These are phyloP conservation scores for Leucaena leucocephala DNA, from an alignment of 306 rosid genomes.

Conservation along the genomic window DNA sequence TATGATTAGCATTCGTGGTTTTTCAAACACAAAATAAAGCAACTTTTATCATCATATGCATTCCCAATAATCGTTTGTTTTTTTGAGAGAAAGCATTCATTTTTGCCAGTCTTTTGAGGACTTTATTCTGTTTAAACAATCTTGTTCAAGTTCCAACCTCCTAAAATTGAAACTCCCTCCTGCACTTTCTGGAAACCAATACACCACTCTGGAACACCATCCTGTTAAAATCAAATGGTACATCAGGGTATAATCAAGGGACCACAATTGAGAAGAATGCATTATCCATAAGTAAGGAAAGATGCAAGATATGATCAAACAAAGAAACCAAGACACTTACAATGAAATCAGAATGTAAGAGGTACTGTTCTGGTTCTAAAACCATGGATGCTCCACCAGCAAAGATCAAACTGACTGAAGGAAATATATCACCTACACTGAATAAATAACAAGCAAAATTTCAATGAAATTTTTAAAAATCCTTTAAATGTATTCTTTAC, in stretches of 20 bases:
- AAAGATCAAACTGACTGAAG: slow-evolving; percentile 83
- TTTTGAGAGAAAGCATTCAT: not conserved
- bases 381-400: slow-evolving; percentile 90
- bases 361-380: slow-evolving; percentile 88
- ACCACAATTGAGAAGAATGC: slow-evolving; percentile 37
- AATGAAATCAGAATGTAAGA: slow-evolving; percentile 63
- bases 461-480: slow-evolving; percentile 37
- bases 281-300: slow-evolving; percentile 8
- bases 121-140: slow-evolving; percentile 8
- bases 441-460: slow-evolving; percentile 41
- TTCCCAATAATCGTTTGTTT: not conserved
- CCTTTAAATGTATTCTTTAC: not conserved
- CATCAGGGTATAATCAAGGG: slow-evolving; percentile 25
- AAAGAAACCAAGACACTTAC: slow-evolving; percentile 54
- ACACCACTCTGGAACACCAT: slow-evolving; percentile 88
- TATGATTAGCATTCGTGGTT: not conserved
- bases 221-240: slow-evolving; percentile 50
- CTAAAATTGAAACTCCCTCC: slow-evolving; percentile 82
- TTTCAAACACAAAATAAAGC: not conserved
- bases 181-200: slow-evolving; percentile 86
- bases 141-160: slow-evolving; percentile 65
- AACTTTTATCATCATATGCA: not conserved
- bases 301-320: slow-evolving; percentile 27
- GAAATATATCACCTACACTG: slow-evolving; percentile 85
- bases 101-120: slow-evolving; percentile 17